These are phyloP conservation scores for Neofusicoccum ribis DNA, from an alignment of 2,329 filamentous ascomycete genomes.

Conservation along the genomic window DNA sequence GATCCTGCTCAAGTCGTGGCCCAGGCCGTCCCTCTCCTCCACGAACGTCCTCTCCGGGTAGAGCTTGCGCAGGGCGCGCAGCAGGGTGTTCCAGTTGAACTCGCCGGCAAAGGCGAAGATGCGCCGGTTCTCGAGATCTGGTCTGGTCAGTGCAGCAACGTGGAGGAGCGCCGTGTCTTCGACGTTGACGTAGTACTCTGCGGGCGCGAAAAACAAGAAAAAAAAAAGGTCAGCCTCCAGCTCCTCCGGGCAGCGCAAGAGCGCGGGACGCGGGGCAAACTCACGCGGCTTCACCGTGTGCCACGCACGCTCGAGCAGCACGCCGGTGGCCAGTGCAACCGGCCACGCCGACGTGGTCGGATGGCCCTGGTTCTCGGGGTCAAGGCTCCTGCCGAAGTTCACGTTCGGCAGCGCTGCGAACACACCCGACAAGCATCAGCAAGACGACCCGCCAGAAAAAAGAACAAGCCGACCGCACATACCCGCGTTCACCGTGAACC, in stretches of 20 bases:
- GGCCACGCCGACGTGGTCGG: constrained; percentile 22
- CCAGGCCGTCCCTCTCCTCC: constrained; percentile 20
- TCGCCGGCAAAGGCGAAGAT: constrained; percentile 23
- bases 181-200: constrained; percentile 25
- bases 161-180: constrained; percentile 27
- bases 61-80: constrained; percentile 8
- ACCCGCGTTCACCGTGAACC: constrained; percentile 46
- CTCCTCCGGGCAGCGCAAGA: no score
- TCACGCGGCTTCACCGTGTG: not conserved
- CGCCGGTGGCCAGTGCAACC: constrained; percentile 20
- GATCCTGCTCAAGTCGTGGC: constrained; percentile 21
- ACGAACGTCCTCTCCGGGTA: constrained; percentile 16
- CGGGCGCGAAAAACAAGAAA: not conserved
- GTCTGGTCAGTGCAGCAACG: constrained; percentile 24
- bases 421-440: not conserved
- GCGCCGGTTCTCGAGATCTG: constrained; percentile 20
- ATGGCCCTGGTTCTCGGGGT: constrained; percentile 23
- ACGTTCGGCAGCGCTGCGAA: constrained; percentile 14
- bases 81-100: constrained; percentile 22
- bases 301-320: constrained; percentile 16
- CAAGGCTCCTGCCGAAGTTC: constrained; percentile 24
- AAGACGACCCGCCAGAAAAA: not conserved
- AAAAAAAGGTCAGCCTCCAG: no score
- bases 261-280: not conserved
- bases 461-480: not conserved